Evolutionary conservation across 768 basidiomycete genomes (phyloP).

Genomic region (Kwoniella mangroviensis): DNA sequence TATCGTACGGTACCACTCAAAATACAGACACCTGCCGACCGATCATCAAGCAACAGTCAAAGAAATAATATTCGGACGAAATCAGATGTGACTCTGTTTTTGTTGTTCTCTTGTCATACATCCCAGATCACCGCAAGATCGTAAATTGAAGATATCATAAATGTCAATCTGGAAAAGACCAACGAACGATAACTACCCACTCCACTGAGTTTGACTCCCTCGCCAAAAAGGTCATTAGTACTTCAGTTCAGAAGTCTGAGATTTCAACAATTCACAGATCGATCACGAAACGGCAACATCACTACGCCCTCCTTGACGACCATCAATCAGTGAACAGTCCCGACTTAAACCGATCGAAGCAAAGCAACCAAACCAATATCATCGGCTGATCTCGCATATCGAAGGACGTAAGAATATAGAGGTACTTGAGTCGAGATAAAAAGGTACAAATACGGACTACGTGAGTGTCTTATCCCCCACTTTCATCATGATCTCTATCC

Average conservation of each 20-base stretch:
- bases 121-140: too few species aligned
- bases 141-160: too few species aligned
- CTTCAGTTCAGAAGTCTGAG: too few species aligned
- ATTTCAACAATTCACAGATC: not conserved
- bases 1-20: not conserved
- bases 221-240: too few species aligned
- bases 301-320: conserved; percentile 9
- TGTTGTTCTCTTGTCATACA: too few species aligned
- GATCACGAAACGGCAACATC: not conserved
- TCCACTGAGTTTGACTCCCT: too few species aligned
- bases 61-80: too few species aligned
- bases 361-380: not conserved
- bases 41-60: too few species aligned
- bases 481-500: not conserved
- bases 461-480: not conserved
- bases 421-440: not conserved
- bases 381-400: not conserved
- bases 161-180: too few species aligned
- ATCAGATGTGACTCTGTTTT: too few species aligned
- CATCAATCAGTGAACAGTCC: not conserved
- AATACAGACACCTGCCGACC: not conserved
- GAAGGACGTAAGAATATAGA: not conserved
- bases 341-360: too few species aligned
- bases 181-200: too few species aligned
- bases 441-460: not conserved